Conservation (phyloP, 2,329 filamentous ascomycete species). For the Colletotrichum liaoningense region DNA sequence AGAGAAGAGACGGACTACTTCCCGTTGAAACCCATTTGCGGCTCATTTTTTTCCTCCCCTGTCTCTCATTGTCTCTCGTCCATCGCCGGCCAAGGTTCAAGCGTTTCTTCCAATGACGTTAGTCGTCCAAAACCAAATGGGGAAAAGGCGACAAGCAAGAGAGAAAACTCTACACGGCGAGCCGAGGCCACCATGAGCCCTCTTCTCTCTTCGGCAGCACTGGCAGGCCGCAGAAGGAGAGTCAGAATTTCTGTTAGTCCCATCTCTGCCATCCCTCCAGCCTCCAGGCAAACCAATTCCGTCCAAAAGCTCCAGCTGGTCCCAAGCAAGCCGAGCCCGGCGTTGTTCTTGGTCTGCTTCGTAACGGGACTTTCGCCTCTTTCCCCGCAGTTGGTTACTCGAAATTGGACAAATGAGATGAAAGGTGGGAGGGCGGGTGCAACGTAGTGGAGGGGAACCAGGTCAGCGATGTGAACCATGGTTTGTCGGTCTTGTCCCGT, state of each 20-base stretch:
- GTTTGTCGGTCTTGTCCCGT: conserved; percentile 17
- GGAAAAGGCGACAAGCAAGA: neutral
- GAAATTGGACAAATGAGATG: conserved; percentile 29
- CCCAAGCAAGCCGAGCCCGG: neutral
- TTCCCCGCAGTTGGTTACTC: conserved; percentile 28
- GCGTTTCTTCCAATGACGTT: neutral
- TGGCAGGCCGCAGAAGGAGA: neutral
- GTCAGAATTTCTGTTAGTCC: neutral
- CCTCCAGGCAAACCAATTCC: neutral
- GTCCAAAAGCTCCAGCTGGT: neutral
- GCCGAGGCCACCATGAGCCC: neutral
- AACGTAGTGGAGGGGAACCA: conserved; percentile 30
- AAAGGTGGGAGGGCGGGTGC: conserved; percentile 19
- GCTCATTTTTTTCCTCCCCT: neutral
- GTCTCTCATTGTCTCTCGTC: neutral
- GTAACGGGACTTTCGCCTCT: conserved; percentile 23
- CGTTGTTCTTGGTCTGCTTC: conserved; percentile 3
- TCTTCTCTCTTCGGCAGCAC: neutral
- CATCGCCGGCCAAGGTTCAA: neutral
- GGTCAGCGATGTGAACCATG: conserved; percentile 10
- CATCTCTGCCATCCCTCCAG: neutral
- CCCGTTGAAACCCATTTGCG: conserved; percentile 6
- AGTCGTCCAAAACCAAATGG: neutral
- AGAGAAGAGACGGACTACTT: neutral
- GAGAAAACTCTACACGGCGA: neutral